Base-by-base conservation (phyloP, 768 basidiomycete genomes). In the Guyanaporus albipodus region DNA sequence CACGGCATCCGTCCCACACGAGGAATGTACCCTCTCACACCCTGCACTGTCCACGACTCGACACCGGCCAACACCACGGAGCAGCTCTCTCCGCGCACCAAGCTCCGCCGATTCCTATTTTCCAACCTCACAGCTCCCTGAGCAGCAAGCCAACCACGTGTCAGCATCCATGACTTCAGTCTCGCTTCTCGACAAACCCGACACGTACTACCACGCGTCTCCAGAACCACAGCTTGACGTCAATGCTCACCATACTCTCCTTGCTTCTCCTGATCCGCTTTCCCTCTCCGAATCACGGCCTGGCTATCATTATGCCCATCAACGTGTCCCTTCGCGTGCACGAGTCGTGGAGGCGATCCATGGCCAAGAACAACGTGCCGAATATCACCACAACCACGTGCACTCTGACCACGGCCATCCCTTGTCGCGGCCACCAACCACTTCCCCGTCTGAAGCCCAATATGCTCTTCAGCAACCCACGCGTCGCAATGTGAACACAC, bases 151-250 rank as follows among this genome's bases (percentile, higher is more conserved):
- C 12, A 38, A 12, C 59, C 56, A 50, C 62, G 53, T 55, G 50
- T 34, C 63, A 38, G 62, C 62, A 50, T 52, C 62, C 14, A 62
- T 65, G 57, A 57, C 58, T 37, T 59, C 62, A 50, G 52, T 46
- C 18, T 45, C 56, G 32, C 56, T 64, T 54, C 59, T 62, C 31
- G 59, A 56, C 38, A 52, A 59, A 18, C 42, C 56, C 23, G 59
- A 59, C 48, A 31, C 59, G 42, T 62, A 59, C 44, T 64, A 61
- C 50, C 62, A 50, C 47, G 23, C 48, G 23, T 62, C 61, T 35
- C 46, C 62, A 42, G 54, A 64, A 17, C 52, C 56, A 36, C 52
- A 61, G 48, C 54, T 65, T 60, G 62, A 67, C 57, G 59, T 67
- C 55, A 64, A 49, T 34, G n/a, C 46, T 17, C 64, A 61, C 38